Percentiles rank a stretch among this genome's conserved stretches.
Conservation (phyloP, 768 basidiomycete genomes). For the Boletus bicolor region DNA sequence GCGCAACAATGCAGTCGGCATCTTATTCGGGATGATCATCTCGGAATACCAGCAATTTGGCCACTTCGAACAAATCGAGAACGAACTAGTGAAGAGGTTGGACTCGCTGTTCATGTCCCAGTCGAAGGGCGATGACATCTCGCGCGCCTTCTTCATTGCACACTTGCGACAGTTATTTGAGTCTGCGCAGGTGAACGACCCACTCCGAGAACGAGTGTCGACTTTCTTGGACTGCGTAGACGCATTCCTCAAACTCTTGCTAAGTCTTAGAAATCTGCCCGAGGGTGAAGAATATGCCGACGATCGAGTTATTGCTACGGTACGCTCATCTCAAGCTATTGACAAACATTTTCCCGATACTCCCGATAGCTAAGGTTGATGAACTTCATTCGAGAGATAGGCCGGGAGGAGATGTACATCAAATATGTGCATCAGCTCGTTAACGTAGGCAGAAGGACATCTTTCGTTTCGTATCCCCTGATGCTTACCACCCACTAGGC, state of each 20-base stretch:
- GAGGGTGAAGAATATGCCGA: constrained; percentile 94
- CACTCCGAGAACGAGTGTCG: constrained; percentile 72
- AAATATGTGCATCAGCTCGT: constrained; percentile 96
- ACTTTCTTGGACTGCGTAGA: constrained; percentile 88
- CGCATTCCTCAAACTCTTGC: constrained; percentile 84
- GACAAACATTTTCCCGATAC: constrained; percentile 7
- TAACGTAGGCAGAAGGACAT: constrained; percentile 50
- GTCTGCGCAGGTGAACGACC: constrained; percentile 73
- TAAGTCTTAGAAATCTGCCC: constrained; percentile 84
- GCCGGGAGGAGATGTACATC: constrained; percentile 90
- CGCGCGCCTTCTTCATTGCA: constrained; percentile 88
- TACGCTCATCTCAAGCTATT: constrained; percentile 29
- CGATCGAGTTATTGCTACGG: constrained; percentile 90
- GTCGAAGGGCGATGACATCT: constrained; percentile 86
- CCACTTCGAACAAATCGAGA: constrained; percentile 87
- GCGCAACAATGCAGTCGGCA: constrained; percentile 85
- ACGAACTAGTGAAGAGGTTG: constrained; percentile 86
- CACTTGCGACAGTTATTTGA: constrained; percentile 91
- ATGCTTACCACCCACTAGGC: constrained; percentile 47
- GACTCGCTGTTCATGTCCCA: constrained; percentile 93
- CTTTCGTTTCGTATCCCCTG: neutral
- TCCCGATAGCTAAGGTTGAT: constrained; percentile 69
- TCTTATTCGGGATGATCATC: constrained; percentile 94
- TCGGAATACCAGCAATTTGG: constrained; percentile 83
- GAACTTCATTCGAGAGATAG: constrained; percentile 91